Evolutionary conservation across 768 basidiomycete genomes (phyloP).

Genomic region (Lactarius deliciosus): DNA sequence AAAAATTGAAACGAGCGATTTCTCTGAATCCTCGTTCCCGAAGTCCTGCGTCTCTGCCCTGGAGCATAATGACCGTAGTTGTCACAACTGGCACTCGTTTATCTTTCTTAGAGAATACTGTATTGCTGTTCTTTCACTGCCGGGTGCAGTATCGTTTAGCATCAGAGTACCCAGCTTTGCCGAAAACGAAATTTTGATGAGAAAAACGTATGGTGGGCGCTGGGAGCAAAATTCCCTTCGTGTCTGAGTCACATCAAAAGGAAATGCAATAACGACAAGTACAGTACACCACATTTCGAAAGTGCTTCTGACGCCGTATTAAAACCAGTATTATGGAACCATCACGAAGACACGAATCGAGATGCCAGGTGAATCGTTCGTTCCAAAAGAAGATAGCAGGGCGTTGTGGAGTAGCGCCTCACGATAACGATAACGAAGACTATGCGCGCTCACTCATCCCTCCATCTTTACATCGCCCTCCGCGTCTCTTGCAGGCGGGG

Average conservation of each 20-base stretch:
- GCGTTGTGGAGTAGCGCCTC: background rate
- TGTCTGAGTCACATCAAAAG: background rate
- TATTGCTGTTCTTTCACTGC: background rate
- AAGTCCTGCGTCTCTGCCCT: too few species aligned
- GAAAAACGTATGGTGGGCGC: background rate
- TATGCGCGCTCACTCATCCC: conserved; percentile 15
- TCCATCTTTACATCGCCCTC: conserved; percentile 37
- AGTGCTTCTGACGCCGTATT: background rate
- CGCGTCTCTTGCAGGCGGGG: conserved; percentile 22
- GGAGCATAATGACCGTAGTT: too few species aligned
- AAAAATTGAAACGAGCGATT: too few species aligned
- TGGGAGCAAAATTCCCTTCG: background rate
- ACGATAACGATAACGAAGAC: background rate
- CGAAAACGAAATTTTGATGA: background rate
- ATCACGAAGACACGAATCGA: background rate
- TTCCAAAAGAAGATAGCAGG: background rate
- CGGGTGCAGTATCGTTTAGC: background rate
- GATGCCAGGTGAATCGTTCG: background rate
- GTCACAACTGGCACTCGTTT: too few species aligned
- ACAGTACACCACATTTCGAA: background rate
- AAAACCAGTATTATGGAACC: background rate
- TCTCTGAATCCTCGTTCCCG: too few species aligned
- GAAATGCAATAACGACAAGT: background rate
- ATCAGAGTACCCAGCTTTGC: background rate
- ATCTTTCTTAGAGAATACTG: too few species aligned